Evolutionary conservation across 148 eudicot genomes (phyloP), one percentile per base, ranked within the genome.

Genomic region (Tetragonia tetragonoides): DNA sequence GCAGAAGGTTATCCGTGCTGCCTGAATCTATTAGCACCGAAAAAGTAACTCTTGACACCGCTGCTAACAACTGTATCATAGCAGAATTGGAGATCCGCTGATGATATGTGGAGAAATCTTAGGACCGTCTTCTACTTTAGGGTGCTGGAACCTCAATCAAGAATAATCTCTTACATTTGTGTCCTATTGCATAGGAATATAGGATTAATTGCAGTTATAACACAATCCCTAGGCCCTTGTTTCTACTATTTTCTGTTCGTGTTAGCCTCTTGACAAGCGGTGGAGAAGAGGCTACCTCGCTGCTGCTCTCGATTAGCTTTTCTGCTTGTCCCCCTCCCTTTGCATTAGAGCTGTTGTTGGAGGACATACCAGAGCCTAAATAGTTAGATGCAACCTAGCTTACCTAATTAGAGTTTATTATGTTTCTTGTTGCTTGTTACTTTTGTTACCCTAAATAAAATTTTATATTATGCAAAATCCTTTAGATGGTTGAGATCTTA

Each of bases 1-100:
- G 20, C n/a, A 42, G 4, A 49, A 70, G 47, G 54, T 70, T 70
- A 23, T 70, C 59, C 11, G 74, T 47, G 59, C 57, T 47, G 16
- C 74, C 59, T 10, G 74, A 70, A 49, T 70, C 74, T 21, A 70
- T 59, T 23, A 70, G 21, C 38, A 44, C 49, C 3, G 37, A n/a
- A 23, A 44, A 59, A 0, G 20, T 10, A 20, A 38, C 37, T 44
- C 11, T 7, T 8, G 11, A 23, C 39, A 46, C 17, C 20, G 1
- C 9, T 4, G 47, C 56, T 21, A 23, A 3, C 38, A 49, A 49
- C 11, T 49, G 53, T 1, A 49, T 49, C 14, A 14, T 49, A 3
- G 53, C 14, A 10, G 53, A 49, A 49, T 49, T 3, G 53, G 3
- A 10, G 3, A 10, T 49, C 12, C 14, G 15, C 34, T 28, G 34